A percentile compares a stretch with the other conserved stretches of the same genome.
These are phyloP conservation scores for Phytophthora palmivora DNA, from an alignment of 352 stramenopile genomes.

Conservation along the genomic window DNA sequence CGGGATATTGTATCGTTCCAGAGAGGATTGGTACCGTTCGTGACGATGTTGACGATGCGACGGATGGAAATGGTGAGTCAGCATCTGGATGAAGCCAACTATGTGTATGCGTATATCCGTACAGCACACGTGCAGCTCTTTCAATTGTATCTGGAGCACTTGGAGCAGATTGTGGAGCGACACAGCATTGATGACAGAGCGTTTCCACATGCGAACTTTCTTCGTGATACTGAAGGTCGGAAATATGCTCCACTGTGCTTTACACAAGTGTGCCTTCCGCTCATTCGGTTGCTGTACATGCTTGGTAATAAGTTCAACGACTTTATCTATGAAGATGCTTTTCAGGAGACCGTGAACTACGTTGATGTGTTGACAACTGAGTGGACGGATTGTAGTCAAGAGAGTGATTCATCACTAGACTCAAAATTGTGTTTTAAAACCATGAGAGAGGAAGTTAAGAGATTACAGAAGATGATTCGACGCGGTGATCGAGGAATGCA, in stretches of 20 bases:
- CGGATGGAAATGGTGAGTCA: conserved; percentile 47
- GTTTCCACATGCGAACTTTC: conserved; percentile 26
- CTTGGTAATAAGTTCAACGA: conserved; percentile 60
- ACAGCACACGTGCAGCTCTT: conserved; percentile 40
- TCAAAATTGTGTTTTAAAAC: conserved; percentile 41
- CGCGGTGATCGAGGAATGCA: conserved; percentile 23
- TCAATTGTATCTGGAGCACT: conserved; percentile 32
- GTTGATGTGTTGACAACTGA: conserved; percentile 32
- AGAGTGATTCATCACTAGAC: conserved; percentile 18
- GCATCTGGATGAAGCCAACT: conserved; percentile 48
- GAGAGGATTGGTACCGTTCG: conserved; percentile 42
- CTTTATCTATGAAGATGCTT: conserved; percentile 47
- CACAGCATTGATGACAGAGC: conserved; percentile 47
- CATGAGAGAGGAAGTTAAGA: conserved; percentile 37
- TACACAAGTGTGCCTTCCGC: conserved; percentile 45
- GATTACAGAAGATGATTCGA: conserved; percentile 42
- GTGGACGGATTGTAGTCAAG: conserved; percentile 28
- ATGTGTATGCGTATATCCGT: conserved; percentile 41
- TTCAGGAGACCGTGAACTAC: conserved; percentile 33
- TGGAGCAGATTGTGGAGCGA: conserved; percentile 42
- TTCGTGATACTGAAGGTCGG: conserved; percentile 28
- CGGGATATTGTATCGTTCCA: conserved; percentile 47
- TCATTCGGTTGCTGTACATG: conserved; percentile 46
- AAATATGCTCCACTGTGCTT: conserved; percentile 50
- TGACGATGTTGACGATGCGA: conserved; percentile 41